phyloP scores from a whole-genome alignment of 306 rosid species.

The Arachis hypogaea region DNA sequence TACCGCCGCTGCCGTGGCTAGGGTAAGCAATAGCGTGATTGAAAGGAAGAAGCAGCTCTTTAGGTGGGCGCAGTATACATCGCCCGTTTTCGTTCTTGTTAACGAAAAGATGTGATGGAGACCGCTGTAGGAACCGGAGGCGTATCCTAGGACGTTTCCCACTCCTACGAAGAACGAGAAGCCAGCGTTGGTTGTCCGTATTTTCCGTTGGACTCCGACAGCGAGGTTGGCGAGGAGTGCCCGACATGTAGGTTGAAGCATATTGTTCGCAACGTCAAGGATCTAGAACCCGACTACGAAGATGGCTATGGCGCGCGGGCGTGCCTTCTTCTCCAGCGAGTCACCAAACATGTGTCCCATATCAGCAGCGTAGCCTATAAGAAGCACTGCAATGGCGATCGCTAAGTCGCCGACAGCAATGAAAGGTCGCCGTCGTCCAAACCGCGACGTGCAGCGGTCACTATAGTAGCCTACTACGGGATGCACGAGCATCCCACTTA shows the following conservation, averaged over 20 bases:
- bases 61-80: conserved; percentile 74
- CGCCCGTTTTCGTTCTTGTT: conserved; percentile 65
- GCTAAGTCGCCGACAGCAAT: conserved; percentile 56
- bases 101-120: conserved; percentile 63
- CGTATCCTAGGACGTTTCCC: conserved; percentile 74
- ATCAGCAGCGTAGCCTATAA: conserved; percentile 88
- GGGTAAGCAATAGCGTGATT: conserved; percentile 23
- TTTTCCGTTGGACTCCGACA: conserved; percentile 52
- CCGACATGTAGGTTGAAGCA: conserved; percentile 75
- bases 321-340: neutral
- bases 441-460: conserved; percentile 78
- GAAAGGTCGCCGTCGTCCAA: conserved; percentile 94
- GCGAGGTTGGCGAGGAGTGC: conserved; percentile 75
- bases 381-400: conserved; percentile 67
- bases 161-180: conserved; percentile 83
- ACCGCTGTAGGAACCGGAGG: conserved; percentile 65
- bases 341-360: conserved; percentile 70
- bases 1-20: too few relatives aligned
- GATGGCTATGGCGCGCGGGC: conserved; percentile 62
- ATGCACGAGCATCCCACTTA: conserved; percentile 82
- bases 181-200: conserved; percentile 52
- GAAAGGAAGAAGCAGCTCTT: conserved; percentile 80
- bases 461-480: conserved; percentile 85
- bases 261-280: conserved; percentile 81
- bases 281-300: conserved; percentile 83